Evolutionary conservation across 352 stramenopile genomes (phyloP).

Genomic region (Phytophthora multivora): DNA sequence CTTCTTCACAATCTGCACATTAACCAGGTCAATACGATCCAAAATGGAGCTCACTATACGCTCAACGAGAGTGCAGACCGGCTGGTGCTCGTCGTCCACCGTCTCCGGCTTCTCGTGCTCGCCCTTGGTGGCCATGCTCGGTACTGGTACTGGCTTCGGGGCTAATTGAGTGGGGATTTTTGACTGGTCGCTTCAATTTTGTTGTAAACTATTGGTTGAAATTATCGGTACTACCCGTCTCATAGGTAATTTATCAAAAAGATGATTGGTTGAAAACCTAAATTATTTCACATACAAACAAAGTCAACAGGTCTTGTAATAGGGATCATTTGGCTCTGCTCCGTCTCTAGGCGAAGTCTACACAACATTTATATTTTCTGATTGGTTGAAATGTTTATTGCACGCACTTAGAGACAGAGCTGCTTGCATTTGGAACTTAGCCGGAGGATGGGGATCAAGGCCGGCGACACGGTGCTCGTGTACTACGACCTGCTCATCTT

Average conservation of each 20-base stretch:
- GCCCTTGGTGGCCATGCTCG: constrained; percentile 68
- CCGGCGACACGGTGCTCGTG: constrained; percentile 33
- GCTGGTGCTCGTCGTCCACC: constrained; percentile 61
- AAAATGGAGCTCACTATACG: neutral
- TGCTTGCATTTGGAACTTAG: constrained; percentile 12
- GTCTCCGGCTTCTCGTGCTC: constrained; percentile 79
- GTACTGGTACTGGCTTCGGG: neutral
- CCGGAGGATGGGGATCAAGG: constrained; percentile 25
- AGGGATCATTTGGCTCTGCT: too few relatives aligned
- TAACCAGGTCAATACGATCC: neutral
- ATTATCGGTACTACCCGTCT: too few relatives aligned
- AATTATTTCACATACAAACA: too few relatives aligned
- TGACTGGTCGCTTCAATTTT: constrained; percentile 29
- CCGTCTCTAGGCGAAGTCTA: too few relatives aligned
- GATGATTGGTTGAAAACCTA: too few relatives aligned
- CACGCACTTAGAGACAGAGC: neutral
- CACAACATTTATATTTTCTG: too few relatives aligned
- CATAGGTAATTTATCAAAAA: too few relatives aligned
- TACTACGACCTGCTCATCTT: constrained; percentile 44
- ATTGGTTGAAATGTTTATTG: too few relatives aligned
- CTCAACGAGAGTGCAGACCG: constrained; percentile 25
- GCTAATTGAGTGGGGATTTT: constrained; percentile 25
- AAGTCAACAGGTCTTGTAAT: too few relatives aligned
- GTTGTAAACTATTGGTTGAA: too few relatives aligned
- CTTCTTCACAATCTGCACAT: constrained; percentile 56